Evolutionary conservation across 1,139 yeast genomes (phyloP).

Genomic region (Geotrichum citri-aurantii): DNA sequence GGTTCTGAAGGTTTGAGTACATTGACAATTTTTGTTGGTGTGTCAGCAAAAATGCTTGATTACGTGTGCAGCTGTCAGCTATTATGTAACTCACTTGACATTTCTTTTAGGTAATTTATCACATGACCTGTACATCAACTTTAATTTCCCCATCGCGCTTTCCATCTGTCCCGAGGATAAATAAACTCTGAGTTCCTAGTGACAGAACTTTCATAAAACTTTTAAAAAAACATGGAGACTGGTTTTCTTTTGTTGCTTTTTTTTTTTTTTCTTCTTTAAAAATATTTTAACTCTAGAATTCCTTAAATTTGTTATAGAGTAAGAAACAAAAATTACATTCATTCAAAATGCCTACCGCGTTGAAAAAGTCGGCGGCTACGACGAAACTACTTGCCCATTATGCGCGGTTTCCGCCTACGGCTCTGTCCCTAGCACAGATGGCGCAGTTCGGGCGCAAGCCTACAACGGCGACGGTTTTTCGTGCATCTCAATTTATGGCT

Average conservation of each 20-base stretch:
- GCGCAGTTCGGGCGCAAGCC: conserved; percentile 83
- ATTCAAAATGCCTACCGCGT: background rate
- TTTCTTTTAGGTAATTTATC: background rate
- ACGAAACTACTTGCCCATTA: conserved; percentile 42
- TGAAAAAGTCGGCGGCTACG: conserved; percentile 3
- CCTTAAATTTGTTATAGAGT: too few species aligned
- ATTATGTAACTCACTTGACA: background rate
- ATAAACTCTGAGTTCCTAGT: background rate
- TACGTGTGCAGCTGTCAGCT: background rate
- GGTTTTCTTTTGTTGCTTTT: background rate
- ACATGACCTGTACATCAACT: background rate
- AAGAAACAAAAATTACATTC: background rate
- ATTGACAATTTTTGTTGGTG: background rate
- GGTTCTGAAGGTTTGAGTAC: background rate
- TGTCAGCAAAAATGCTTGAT: background rate
- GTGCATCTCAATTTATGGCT: conserved; percentile 80
- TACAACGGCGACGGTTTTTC: conserved; percentile 68
- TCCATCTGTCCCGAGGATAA: background rate
- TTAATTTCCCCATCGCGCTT: background rate
- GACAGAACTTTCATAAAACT: background rate
- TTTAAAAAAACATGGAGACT: background rate
- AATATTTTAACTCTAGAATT: too few species aligned
- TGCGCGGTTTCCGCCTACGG: conserved; percentile 76
- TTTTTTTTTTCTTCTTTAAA: background rate
- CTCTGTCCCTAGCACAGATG: conserved; percentile 81